A percentile compares a stretch with the other conserved stretches of the same genome.
Evolutionary conservation across 2,329 filamentous ascomycete species (phyloP).

Genomic region (Fusarium zealandicum): DNA sequence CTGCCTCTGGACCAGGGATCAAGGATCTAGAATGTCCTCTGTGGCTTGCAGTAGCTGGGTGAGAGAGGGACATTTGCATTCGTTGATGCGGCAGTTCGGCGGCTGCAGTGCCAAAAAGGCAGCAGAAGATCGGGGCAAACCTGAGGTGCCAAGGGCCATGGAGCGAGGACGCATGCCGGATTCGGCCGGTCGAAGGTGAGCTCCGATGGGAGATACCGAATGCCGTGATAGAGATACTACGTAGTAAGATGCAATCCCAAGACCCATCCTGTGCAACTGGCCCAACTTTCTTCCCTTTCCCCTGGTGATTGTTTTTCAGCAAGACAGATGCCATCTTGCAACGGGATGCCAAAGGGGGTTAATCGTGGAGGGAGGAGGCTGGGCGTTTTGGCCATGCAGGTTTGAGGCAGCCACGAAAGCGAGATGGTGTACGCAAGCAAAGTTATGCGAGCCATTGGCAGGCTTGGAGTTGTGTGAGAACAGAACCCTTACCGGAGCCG

Average conservation of each 20-base stretch:
- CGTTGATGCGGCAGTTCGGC: slow-evolving; percentile 12
- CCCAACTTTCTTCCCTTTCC: slow-evolving; percentile 20
- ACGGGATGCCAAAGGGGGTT: slow-evolving; percentile 1
- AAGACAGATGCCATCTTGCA: not conserved
- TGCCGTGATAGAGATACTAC: slow-evolving; percentile 7
- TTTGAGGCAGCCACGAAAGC: slow-evolving; percentile 27
- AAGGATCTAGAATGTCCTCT: slow-evolving; percentile 4
- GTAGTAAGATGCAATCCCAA: slow-evolving; percentile 31
- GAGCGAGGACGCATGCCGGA: slow-evolving; percentile 13
- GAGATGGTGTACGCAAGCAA: slow-evolving; percentile 9
- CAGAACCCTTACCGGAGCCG: slow-evolving; percentile 1
- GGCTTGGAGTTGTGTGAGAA: not conserved
- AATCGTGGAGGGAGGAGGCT: slow-evolving; percentile 19
- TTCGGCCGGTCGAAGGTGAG: slow-evolving; percentile 23
- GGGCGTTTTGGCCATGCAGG: slow-evolving; percentile 24
- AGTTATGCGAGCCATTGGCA: slow-evolving; percentile 33
- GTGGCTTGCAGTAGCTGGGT: slow-evolving; percentile 38
- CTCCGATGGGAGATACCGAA: slow-evolving; percentile 11
- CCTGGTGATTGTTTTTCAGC: not conserved
- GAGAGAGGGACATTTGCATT: slow-evolving; percentile 9
- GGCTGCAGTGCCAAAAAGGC: slow-evolving; percentile 4
- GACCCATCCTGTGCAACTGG: slow-evolving; percentile 1
- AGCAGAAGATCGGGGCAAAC: slow-evolving; percentile 18
- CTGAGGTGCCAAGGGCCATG: slow-evolving; percentile 5
- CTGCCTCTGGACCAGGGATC: slow-evolving; percentile 19